Evolutionary conservation across 176 grass and related monocot genomes (phyloP).

Genomic region (Triticum urartu): DNA sequence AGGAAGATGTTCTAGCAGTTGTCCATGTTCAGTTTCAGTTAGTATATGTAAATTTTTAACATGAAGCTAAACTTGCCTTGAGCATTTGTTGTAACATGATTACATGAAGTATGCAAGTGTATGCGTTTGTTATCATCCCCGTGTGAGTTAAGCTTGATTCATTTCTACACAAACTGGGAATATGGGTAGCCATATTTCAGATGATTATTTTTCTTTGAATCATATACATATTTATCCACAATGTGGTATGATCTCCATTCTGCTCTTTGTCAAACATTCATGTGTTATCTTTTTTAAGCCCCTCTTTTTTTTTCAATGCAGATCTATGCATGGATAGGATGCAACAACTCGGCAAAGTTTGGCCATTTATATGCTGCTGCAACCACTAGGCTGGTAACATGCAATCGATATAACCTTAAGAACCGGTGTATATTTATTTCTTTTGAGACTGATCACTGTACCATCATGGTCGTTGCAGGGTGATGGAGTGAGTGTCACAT

Average conservation of each 20-base stretch:
- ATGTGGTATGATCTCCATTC: not conserved
- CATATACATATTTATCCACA: not conserved
- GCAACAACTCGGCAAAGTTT: constrained; percentile 66
- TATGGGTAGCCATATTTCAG: not conserved
- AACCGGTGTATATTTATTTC: not conserved
- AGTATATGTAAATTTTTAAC: not conserved
- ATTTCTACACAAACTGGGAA: not conserved
- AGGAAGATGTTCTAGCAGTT: not conserved
- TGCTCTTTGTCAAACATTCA: not conserved
- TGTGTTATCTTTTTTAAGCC: not conserved
- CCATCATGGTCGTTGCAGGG: constrained; percentile 43
- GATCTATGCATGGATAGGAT: constrained; percentile 94
- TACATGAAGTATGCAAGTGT: not conserved
- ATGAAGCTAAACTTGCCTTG: not conserved
- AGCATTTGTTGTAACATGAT: not conserved
- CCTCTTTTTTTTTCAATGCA: constrained; percentile 27
- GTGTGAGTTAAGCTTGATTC: not conserved
- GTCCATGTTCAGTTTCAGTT: not conserved
- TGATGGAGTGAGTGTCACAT: constrained; percentile 62
- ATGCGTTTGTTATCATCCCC: not conserved
- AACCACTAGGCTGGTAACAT: constrained; percentile 62
- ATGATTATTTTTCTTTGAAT: constrained; percentile 5
- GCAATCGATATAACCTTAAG: not conserved
- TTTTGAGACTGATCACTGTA: not conserved
- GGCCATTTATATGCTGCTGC: constrained; percentile 93